phyloP scores from a whole-genome alignment of 2,329 filamentous ascomycete species.

The Lachnellula occidentalis region DNA sequence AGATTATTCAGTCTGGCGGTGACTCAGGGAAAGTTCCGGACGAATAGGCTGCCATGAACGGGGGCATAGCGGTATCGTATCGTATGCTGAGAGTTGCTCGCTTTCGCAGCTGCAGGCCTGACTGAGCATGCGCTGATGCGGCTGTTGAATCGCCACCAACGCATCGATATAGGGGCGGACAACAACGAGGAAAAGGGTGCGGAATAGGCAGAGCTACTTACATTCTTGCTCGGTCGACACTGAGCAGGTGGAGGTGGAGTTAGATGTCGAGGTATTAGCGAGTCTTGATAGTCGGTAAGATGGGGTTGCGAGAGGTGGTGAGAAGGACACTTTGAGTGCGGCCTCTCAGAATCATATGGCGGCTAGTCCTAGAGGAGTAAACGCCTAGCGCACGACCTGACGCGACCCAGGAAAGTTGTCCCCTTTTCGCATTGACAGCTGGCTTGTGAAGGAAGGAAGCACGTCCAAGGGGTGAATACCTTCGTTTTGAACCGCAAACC shows the following conservation, averaged over 20 bases:
- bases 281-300: conserved; percentile 25
- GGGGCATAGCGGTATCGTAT: conserved; percentile 15
- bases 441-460: not conserved
- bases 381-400: conserved; percentile 1
- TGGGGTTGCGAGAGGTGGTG: conserved; percentile 22
- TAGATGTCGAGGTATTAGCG: conserved; percentile 28
- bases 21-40: conserved; percentile 8
- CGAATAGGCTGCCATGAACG: conserved; percentile 23
- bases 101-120: not conserved
- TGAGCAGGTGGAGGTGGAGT: conserved; percentile 29
- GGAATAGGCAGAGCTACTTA: conserved; percentile 18
- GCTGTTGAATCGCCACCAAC: conserved; percentile 10
- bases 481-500: not conserved
- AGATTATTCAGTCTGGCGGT: conserved; percentile 17
- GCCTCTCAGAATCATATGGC: conserved; percentile 4
- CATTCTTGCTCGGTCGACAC: conserved; percentile 23
- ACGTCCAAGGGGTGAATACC: not conserved
- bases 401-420: conserved; percentile 6
- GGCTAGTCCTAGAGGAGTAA: conserved; percentile 8
- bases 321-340: conserved; percentile 15
- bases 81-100: conserved; percentile 3
- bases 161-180: not conserved
- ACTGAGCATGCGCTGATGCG: conserved; percentile 15
- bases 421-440: conserved; percentile 3
- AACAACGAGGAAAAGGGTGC: not conserved